These are phyloP conservation scores for Ganoderma leucocontextum DNA, from an alignment of 1,284 basidiomycete species.

Conservation along the genomic window DNA sequence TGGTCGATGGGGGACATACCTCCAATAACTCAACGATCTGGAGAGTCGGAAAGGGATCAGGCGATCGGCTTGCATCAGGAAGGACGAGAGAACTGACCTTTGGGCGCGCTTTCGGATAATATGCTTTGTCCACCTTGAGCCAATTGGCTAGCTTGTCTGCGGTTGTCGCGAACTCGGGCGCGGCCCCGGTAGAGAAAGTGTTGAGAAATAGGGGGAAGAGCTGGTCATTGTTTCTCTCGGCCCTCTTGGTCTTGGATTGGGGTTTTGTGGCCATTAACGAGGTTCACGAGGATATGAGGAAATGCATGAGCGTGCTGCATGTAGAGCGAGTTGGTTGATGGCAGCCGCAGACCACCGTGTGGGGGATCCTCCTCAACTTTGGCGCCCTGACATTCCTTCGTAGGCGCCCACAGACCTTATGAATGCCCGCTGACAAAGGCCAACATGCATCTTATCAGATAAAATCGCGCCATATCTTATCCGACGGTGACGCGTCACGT, in stretches of 20 bases:
- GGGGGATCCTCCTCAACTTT: background rate
- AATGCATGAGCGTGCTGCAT: constrained; percentile 10
- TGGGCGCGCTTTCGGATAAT: constrained; percentile 34
- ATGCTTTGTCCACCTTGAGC: constrained; percentile 33
- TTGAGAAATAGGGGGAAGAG: constrained; percentile 33
- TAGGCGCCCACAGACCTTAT: background rate
- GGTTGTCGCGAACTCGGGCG: constrained; percentile 24
- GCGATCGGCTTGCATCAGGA: background rate
- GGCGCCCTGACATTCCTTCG: background rate
- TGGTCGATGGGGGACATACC: constrained; percentile 22
- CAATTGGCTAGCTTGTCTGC: constrained; percentile 33
- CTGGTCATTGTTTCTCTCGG: constrained; percentile 33
- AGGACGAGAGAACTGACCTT: constrained; percentile 22
- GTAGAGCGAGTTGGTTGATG: constrained; percentile 6
- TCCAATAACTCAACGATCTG: constrained; percentile 36
- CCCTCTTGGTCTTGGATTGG: constrained; percentile 4
- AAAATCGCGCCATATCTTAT: constrained; percentile 12
- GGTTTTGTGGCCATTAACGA: constrained; percentile 9
- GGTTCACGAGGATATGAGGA: constrained; percentile 1
- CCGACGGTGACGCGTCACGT: constrained; percentile 32
- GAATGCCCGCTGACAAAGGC: background rate
- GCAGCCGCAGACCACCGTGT: background rate
- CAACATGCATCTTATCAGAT: constrained; percentile 28
- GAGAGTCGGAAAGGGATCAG: background rate
- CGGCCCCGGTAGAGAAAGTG: constrained; percentile 25